phyloP scores from a whole-genome alignment of 768 basidiomycete genomes.

The Leccinum ochraceum region DNA sequence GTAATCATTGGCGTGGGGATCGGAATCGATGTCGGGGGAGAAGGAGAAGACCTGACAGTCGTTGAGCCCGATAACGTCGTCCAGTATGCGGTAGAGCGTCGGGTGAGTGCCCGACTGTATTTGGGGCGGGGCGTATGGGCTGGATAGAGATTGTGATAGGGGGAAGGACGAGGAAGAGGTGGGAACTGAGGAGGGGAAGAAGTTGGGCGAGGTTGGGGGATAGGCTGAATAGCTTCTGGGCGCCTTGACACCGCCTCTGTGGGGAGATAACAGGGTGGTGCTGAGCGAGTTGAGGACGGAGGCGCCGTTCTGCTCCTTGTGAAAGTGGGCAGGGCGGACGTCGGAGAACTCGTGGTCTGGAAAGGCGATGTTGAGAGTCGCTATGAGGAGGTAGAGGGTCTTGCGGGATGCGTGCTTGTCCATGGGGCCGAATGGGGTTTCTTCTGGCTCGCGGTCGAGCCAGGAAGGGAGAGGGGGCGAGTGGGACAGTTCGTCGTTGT shows the following conservation, averaged over 20 bases:
- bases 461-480: slow-evolving; percentile 86
- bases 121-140: slow-evolving; percentile 69
- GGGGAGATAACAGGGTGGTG: slow-evolving; percentile 76
- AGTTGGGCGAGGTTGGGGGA: slow-evolving; percentile 68
- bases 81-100: slow-evolving; percentile 80
- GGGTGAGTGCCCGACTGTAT: slow-evolving; percentile 87
- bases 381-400: slow-evolving; percentile 94
- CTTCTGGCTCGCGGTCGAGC: slow-evolving; percentile 68
- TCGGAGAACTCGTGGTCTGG: slow-evolving; percentile 98
- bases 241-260: slow-evolving; percentile 61
- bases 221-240: slow-evolving; percentile 87
- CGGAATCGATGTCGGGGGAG: slow-evolving; percentile 88
- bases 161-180: slow-evolving; percentile 72
- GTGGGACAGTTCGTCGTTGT: slow-evolving; percentile 72
- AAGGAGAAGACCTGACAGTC: slow-evolving; percentile 98
- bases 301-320: slow-evolving; percentile 73
- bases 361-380: slow-evolving; percentile 95
- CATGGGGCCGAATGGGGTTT: slow-evolving; percentile 90
- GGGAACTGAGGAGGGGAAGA: slow-evolving; percentile 75
- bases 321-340: slow-evolving; percentile 88
- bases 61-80: slow-evolving; percentile 84
- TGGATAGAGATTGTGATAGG: slow-evolving; percentile 52
- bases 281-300: slow-evolving; percentile 83
- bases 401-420: slow-evolving; percentile 83
- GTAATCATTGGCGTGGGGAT: slow-evolving; percentile 88